Base-by-base conservation (phyloP, 164 flowering plant species). In the Macadamia integrifolia region DNA sequence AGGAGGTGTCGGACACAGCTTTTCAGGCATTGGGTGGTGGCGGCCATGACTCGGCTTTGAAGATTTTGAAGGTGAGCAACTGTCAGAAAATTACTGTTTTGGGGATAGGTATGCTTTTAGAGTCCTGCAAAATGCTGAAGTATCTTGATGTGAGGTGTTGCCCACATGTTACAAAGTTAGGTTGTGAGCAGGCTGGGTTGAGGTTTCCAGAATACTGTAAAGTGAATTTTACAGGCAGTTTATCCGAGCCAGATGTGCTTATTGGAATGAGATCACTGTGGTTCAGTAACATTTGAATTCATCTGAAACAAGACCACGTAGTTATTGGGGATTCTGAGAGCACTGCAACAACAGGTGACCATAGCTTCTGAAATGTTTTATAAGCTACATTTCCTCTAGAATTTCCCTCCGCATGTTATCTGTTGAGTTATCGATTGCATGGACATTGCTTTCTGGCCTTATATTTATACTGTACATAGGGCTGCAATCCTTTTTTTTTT, bases 141-240 rank as follows among this genome's bases (percentile, higher is more conserved):
- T 88, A 89, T 77, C 86, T 95, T 1, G 98, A 95, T 71, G 87
- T 95, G 57, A 83, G 91, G 58, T 95, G 97, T 10, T 92, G 97
- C 74, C 96, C 96, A 3, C 80, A 76, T 58, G 52, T 89, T 12
- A 85, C 94, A 0, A 75, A 85, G 80, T 80, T 68, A 9, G 80
- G 74, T 23, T 89, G 97, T 62, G 83, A 79, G 44, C 87, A 84
- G 82, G 99, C 92, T 68, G 98, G 96, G 6, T 61, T 95, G 69
- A 83, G 71, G 64, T 88, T 92, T 74, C 91, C 96, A 14, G 79
- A 71, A 31, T 62, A 58, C 48, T 95, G 99, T 77, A 88, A 79
- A 75, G 94, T 95, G 48, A 87, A 84, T 58, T 95, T 82, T 63
- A 56, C 64, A 10, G 94, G 96, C 58, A 85, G 88, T 67, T 80